Conservation (phyloP, 2,329 filamentous ascomycete species). For the Colletotrichum sublineola region DNA sequence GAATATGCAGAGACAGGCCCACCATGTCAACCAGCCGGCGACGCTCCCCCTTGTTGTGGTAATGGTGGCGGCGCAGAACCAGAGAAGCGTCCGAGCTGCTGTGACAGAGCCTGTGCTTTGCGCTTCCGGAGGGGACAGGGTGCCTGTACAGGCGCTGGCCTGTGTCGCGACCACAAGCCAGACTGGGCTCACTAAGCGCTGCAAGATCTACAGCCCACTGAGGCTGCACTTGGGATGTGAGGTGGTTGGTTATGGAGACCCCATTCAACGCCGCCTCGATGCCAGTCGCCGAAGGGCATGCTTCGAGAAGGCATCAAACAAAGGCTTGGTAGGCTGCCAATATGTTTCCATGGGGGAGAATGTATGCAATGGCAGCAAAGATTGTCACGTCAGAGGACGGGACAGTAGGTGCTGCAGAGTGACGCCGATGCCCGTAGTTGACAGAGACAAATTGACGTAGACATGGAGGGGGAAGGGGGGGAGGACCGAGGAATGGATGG, state of each 20-base stretch:
- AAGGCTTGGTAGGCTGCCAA: conserved; percentile 25
- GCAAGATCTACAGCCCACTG: conserved; percentile 24
- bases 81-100: conserved; percentile 48
- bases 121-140: conserved; percentile 34
- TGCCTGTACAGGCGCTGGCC: conserved; percentile 38
- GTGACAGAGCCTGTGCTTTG: conserved; percentile 40
- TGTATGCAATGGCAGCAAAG: conserved; percentile 5
- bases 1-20: conserved; percentile 67
- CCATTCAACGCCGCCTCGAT: conserved; percentile 17
- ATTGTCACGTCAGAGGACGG: conserved; percentile 24
- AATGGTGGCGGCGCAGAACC: conserved; percentile 43
- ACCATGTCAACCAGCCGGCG: conserved; percentile 60
- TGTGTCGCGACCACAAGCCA: conserved; percentile 28
- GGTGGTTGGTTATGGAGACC: conserved; percentile 31
- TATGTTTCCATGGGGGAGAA: not conserved
- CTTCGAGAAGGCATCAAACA: conserved; percentile 38
- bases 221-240: conserved; percentile 22
- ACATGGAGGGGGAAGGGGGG: conserved; percentile 13
- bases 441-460: conserved; percentile 39
- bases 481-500: conserved; percentile 26
- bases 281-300: conserved; percentile 21
- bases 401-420: conserved; percentile 12
- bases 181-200: conserved; percentile 40
- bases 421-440: conserved; percentile 24
- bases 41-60: conserved; percentile 42